A percentile compares a stretch with the other conserved stretches of the same genome.
phyloP scores from a whole-genome alignment of 371 early-diverging fungal genomes.

The Mucor ambiguus region DNA sequence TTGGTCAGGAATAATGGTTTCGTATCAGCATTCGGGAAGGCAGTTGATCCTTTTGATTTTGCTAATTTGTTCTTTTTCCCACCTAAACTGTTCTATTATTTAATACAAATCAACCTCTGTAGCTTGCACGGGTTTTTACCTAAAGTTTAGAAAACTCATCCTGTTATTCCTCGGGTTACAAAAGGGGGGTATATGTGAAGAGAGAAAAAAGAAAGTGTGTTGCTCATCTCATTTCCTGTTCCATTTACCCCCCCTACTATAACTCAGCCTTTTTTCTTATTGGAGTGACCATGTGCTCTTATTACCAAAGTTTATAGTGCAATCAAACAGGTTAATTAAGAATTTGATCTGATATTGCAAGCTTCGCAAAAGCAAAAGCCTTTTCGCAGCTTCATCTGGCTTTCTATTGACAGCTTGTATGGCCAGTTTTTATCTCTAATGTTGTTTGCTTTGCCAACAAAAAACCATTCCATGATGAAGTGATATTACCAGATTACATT shows the following conservation, averaged over 20 bases:
- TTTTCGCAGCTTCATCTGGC: neutral
- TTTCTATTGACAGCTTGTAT: neutral
- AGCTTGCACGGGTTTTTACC: conserved; percentile 19
- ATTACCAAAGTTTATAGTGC: neutral
- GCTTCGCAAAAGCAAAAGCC: neutral
- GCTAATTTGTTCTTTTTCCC: conserved; percentile 20
- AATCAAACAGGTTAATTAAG: neutral
- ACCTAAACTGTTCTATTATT: conserved; percentile 18
- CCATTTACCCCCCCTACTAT: neutral
- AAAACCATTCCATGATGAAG: too few species aligned
- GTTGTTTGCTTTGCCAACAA: neutral
- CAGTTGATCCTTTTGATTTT: conserved; percentile 7
- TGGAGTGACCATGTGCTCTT: conserved; percentile 1
- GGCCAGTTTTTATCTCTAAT: neutral
- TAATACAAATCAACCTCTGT: neutral
- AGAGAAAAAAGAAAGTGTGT: neutral
- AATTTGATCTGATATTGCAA: neutral
- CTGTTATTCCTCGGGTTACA: neutral
- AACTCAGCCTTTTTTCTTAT: neutral
- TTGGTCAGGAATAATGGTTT: conserved; percentile 78
- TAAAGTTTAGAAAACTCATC: conserved; percentile 42
- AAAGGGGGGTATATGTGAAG: neutral
- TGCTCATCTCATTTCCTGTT: neutral
- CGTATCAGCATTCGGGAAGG: conserved; percentile 7
- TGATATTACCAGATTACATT: too few species aligned